Evolutionary conservation across 2,329 filamentous ascomycete genomes (phyloP).

Genomic region (Cryoendolithus antarcticus): DNA sequence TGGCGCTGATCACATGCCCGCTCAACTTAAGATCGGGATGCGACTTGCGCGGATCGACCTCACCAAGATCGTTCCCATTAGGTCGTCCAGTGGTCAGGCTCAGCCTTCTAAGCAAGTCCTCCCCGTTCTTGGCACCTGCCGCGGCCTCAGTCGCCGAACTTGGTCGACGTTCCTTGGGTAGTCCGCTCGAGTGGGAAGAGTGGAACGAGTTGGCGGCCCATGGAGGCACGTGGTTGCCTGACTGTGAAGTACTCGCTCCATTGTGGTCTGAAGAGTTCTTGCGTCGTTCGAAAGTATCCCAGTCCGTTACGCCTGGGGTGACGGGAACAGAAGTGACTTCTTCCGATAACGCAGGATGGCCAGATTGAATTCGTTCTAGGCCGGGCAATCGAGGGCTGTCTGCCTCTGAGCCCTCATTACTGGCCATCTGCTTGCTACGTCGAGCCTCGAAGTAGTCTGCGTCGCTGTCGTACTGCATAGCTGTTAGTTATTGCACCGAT

Average conservation of each 20-base stretch:
- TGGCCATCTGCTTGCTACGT: no score
- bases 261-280: no score
- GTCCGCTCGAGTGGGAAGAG: no score
- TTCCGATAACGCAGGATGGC: slow-evolving; percentile 28
- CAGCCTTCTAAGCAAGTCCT: slow-evolving; percentile 41
- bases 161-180: slow-evolving; percentile 9
- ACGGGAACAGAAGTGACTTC: slow-evolving; percentile 28
- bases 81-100: slow-evolving; percentile 30
- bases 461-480: no score
- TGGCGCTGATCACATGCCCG: slow-evolving; percentile 51
- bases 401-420: background rate
- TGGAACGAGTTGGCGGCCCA: no score
- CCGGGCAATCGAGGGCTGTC: background rate
- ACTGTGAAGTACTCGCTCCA: no score
- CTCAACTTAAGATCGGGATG: slow-evolving; percentile 47
- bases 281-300: slow-evolving; percentile 2
- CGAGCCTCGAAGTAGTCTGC: no score
- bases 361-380: slow-evolving; percentile 8
- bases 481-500: no score
- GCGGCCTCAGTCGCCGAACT: slow-evolving; percentile 30
- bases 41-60: slow-evolving; percentile 41
- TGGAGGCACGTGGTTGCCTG: no score
- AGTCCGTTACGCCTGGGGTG: slow-evolving; percentile 28
- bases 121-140: slow-evolving; percentile 33
- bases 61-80: slow-evolving; percentile 30